Evolutionary conservation across 2,329 filamentous ascomycete species (phyloP).

Genomic region (Helotiales sp.): DNA sequence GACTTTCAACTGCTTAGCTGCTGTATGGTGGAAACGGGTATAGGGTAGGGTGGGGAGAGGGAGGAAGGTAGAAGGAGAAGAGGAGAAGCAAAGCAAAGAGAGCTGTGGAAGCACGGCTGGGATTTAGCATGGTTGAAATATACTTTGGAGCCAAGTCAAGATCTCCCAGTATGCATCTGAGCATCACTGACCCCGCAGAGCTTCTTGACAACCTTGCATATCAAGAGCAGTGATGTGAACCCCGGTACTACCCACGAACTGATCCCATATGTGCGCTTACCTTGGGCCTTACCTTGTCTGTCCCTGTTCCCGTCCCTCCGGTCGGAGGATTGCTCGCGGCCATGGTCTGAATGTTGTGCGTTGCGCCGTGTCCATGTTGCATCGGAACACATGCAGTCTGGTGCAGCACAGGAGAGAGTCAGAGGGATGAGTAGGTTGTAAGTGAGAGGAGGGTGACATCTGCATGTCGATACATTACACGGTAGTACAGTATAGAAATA

Average conservation of each 20-base stretch:
- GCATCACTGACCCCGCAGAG: background rate
- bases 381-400: background rate
- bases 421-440: no score
- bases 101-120: background rate
- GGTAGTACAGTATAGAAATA: no score
- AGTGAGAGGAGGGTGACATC: no score
- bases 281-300: background rate
- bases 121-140: no score
- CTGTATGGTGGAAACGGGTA: background rate
- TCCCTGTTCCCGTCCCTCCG: background rate
- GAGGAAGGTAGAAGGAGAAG: background rate
- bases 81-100: background rate
- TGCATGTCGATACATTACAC: no score
- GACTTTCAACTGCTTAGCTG: background rate
- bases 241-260: background rate
- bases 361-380: no score
- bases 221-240: background rate
- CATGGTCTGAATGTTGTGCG: background rate
- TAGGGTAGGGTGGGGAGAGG: no score
- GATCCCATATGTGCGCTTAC: background rate
- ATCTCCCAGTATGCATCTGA: background rate
- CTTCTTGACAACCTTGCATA: background rate
- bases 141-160: no score
- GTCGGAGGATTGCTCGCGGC: conserved; percentile 1
- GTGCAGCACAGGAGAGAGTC: no score